phyloP scores from a whole-genome alignment of 192 early-diverging fungal species.

The Coemansia sp. region DNA sequence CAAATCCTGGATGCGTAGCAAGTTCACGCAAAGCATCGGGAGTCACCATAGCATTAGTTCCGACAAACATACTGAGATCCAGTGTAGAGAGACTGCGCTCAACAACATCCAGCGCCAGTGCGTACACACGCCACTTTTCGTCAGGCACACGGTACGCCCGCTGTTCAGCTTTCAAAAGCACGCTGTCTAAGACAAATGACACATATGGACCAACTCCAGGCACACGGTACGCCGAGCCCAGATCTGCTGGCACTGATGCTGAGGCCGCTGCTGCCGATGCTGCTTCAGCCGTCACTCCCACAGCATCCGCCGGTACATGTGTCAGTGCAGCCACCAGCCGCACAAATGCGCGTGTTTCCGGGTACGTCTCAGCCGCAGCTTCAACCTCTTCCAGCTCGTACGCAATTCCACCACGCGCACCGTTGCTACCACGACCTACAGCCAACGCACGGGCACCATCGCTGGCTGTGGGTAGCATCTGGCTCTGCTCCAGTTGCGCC shows the following conservation, averaged over 20 bases:
- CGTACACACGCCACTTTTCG: slow-evolving; percentile 76
- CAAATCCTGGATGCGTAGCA: slow-evolving; percentile 81
- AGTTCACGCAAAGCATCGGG: slow-evolving; percentile 44
- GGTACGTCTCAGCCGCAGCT: slow-evolving; percentile 71
- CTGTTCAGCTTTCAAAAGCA: slow-evolving; percentile 75
- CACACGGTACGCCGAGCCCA: slow-evolving; percentile 67
- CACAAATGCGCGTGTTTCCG: slow-evolving; percentile 84
- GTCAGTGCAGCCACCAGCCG: slow-evolving; percentile 69
- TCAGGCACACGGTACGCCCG: slow-evolving; percentile 64
- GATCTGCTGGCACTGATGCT: slow-evolving; percentile 58
- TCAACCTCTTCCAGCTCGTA: slow-evolving; percentile 86
- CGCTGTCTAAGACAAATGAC: slow-evolving; percentile 78
- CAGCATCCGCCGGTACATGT: slow-evolving; percentile 47
- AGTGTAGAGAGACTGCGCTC: slow-evolving; percentile 78
- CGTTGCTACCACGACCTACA: slow-evolving; percentile 27
- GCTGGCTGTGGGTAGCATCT: slow-evolving; percentile 57
- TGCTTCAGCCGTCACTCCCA: neutral
- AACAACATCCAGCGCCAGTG: slow-evolving; percentile 62
- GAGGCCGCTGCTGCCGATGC: slow-evolving; percentile 27
- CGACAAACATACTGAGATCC: slow-evolving; percentile 60
- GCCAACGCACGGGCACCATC: slow-evolving; percentile 22
- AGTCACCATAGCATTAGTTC: slow-evolving; percentile 2
- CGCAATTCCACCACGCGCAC: slow-evolving; percentile 58
- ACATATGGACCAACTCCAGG: slow-evolving; percentile 81
- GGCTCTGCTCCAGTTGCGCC: slow-evolving; percentile 74